Base-by-base conservation (phyloP, 805 yeast species). In the Jamesozyma rosinii region DNA sequence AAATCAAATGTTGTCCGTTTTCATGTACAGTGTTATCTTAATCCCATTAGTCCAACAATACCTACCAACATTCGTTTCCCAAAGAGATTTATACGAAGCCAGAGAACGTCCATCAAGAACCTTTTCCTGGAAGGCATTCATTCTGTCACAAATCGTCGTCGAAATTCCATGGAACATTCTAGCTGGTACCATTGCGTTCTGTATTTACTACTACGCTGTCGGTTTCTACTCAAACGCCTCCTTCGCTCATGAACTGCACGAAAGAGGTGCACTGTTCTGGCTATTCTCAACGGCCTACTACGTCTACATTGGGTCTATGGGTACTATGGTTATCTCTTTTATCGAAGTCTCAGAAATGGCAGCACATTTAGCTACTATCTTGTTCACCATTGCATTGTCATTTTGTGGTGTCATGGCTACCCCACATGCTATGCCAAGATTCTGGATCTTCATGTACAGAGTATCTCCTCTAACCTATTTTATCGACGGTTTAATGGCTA, bases 371-470 rank as follows among this genome's bases (percentile, higher is more conserved):
- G 72, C 76, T 1, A 65, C 74, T 35, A 54, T 83, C 53, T 55
- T 80, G 49, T 81, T 79, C 61, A 76, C 83, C 1, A 63, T 81
- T 69, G 69, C 77, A 31, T 67, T 84, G 64, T 74, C 75, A 40
- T 83, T 83, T 74, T 81, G 87, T 71, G 95, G 95, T 72, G 86
- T 81, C 37, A 66, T 85, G 65, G 78, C 75, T 13, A 67, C 76
- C n/a, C 74, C 78, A 46, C 65, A 67, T 8, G 66, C 61, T 21
- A 57, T 81, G 68, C 84, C 84, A 19, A 77, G 86, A n/a, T 84
- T 84, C 70, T 80, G 90, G 89, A 67, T 73, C 37, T 83, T 81
- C 69, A 79, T 83, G 86, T 83, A 82, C 69, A 71, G 89, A 58
- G 74, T 70, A n/a, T 77, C 81, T 15, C 90, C 94, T 13, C 66